phyloP scores from a whole-genome alignment of 1,284 basidiomycete genomes.

The Malassezia restricta region DNA sequence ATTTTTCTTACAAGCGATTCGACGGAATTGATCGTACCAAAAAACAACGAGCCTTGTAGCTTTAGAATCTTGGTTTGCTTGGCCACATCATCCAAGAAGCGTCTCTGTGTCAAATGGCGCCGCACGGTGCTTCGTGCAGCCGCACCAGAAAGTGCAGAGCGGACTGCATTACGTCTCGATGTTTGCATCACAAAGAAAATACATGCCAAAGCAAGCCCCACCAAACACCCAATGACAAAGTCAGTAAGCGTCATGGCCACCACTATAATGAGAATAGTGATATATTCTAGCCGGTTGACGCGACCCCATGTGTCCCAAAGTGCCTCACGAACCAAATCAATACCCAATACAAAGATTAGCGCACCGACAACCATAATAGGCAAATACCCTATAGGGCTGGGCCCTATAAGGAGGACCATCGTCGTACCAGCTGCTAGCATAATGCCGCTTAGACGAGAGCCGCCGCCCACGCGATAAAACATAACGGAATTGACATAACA shows the following conservation, averaged over 20 bases:
- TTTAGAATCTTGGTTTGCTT: slow-evolving; percentile 80
- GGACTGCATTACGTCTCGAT: slow-evolving; percentile 53
- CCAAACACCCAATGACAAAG: slow-evolving; percentile 84
- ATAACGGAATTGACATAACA: slow-evolving; percentile 47
- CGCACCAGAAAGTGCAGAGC: slow-evolving; percentile 39
- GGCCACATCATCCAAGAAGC: slow-evolving; percentile 79
- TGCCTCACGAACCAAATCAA: slow-evolving; percentile 83
- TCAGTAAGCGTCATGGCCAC: slow-evolving; percentile 59
- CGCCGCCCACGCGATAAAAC: slow-evolving; percentile 88
- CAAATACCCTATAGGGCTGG: slow-evolving; percentile 48
- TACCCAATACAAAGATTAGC: slow-evolving; percentile 84
- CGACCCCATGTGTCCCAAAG: slow-evolving; percentile 88
- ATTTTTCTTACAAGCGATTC: slow-evolving; percentile 63
- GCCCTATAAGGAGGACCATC: slow-evolving; percentile 66
- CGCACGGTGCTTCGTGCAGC: slow-evolving; percentile 68
- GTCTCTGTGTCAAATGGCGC: slow-evolving; percentile 71
- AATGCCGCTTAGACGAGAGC: slow-evolving; percentile 68
- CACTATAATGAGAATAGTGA: slow-evolving; percentile 52
- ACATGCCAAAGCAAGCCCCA: slow-evolving; percentile 81
- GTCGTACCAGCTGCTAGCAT: slow-evolving; percentile 68
- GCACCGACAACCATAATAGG: slow-evolving; percentile 54
- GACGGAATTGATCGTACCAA: slow-evolving; percentile 80
- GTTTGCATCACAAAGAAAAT: slow-evolving; percentile 95
- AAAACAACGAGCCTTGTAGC: slow-evolving; percentile 84
- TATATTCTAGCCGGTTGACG: slow-evolving; percentile 52